These are phyloP conservation scores for Pseudocercospora vitis DNA, from an alignment of 2,329 filamentous ascomycete species.

Conservation along the genomic window DNA sequence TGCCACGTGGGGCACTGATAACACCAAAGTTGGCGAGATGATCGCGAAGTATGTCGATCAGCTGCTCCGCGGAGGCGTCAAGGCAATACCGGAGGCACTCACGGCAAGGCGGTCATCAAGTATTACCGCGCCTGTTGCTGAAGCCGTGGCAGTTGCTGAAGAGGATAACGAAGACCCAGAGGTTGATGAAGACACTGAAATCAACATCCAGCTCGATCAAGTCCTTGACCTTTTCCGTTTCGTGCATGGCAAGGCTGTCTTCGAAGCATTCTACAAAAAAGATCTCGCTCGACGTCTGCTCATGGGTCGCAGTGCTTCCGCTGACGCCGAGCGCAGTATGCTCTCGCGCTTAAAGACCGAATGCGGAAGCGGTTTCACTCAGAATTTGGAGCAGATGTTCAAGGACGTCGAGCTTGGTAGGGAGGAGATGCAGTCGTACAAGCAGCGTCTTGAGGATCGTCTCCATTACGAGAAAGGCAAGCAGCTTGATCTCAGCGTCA, in stretches of 20 bases:
- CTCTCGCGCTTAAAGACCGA: conserved; percentile 86
- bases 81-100: conserved; percentile 71
- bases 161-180: conserved; percentile 59
- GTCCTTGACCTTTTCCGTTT: conserved; percentile 94
- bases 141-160: conserved; percentile 59
- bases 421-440: conserved; percentile 92
- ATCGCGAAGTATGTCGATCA: conserved; percentile 95
- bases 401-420: conserved; percentile 92
- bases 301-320: conserved; percentile 88
- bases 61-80: conserved; percentile 82
- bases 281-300: conserved; percentile 86
- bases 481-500: conserved; percentile 76
- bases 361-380: conserved; percentile 90
- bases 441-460: conserved; percentile 62
- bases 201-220: conserved; percentile 89
- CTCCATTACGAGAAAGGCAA: conserved; percentile 46
- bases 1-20: conserved; percentile 74
- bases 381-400: conserved; percentile 99
- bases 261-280: conserved; percentile 99
- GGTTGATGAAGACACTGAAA: conserved; percentile 85
- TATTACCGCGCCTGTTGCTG: conserved; percentile 41
- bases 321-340: conserved; percentile 96
- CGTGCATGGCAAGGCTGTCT: conserved; percentile 94
- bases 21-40: conserved; percentile 96
- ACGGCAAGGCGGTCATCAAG: conserved; percentile 49